Conservation (phyloP, 805 yeast species). For the Wickerhamomyces ciferrii region DNA sequence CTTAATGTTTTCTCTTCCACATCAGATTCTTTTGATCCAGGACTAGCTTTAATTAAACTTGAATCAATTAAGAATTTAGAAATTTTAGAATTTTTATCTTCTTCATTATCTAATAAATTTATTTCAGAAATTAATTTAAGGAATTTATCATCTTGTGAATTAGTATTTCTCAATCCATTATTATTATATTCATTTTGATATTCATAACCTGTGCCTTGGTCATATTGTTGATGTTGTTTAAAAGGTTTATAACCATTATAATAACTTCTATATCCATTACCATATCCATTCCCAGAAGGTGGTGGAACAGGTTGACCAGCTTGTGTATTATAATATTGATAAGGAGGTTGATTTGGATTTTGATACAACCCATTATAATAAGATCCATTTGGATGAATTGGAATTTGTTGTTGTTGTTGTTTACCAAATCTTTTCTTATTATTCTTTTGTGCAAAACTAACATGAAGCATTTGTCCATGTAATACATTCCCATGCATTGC, state of each 20-base stretch:
- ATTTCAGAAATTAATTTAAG: background rate
- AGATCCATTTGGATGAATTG: background rate
- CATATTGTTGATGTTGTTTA: background rate
- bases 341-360: background rate
- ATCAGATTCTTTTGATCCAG: background rate
- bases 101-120: background rate
- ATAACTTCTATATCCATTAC: background rate
- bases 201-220: background rate
- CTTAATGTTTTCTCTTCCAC: background rate
- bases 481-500: conserved; percentile 56
- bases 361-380: background rate
- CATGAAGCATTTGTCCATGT: conserved; percentile 49
- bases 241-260: background rate
- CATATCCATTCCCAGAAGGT: background rate
- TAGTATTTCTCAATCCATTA: background rate
- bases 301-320: background rate
- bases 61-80: conserved; percentile 3
- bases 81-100: background rate
- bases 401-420: background rate
- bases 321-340: background rate
- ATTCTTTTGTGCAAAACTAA: conserved; percentile 73
- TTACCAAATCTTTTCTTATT: conserved; percentile 34
- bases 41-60: background rate
- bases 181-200: background rate
- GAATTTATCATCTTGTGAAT: background rate